phyloP scores from a whole-genome alignment of 345 rosid genomes.

The Ceriops zippeliana region DNA sequence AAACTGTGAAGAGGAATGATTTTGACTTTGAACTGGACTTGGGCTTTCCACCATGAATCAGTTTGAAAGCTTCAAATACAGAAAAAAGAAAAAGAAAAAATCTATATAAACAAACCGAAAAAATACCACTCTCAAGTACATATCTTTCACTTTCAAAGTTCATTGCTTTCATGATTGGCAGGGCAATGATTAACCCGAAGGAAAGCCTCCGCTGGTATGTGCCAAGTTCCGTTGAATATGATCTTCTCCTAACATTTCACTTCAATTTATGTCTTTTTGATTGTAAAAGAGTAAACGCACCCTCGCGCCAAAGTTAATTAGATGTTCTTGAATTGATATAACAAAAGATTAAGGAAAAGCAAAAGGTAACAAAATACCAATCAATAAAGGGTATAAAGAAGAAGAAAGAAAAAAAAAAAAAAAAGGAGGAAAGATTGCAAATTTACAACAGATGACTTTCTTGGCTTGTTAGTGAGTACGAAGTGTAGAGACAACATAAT shows the following conservation, averaged over 20 bases:
- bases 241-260: too few relatives aligned
- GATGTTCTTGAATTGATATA: too few relatives aligned
- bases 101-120: not conserved
- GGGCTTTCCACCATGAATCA: not conserved
- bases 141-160: not conserved
- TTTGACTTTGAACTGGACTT: too few relatives aligned
- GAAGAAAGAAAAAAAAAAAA: not conserved
- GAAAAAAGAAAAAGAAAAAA: not conserved
- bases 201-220: too few relatives aligned
- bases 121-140: not conserved
- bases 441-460: not conserved
- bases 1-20: too few relatives aligned
- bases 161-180: not conserved
- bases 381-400: not conserved
- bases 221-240: too few relatives aligned
- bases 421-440: not conserved
- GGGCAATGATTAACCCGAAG: too few relatives aligned
- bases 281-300: too few relatives aligned
- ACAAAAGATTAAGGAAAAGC: too few relatives aligned
- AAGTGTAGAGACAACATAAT: constrained; percentile 12
- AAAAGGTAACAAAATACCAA: not conserved
- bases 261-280: too few relatives aligned
- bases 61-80: not conserved
- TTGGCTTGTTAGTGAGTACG: not conserved
- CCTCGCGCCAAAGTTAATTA: too few relatives aligned